Conservation (phyloP, 1,284 basidiomycete genomes). For the Ceratobasidium sp. region DNA sequence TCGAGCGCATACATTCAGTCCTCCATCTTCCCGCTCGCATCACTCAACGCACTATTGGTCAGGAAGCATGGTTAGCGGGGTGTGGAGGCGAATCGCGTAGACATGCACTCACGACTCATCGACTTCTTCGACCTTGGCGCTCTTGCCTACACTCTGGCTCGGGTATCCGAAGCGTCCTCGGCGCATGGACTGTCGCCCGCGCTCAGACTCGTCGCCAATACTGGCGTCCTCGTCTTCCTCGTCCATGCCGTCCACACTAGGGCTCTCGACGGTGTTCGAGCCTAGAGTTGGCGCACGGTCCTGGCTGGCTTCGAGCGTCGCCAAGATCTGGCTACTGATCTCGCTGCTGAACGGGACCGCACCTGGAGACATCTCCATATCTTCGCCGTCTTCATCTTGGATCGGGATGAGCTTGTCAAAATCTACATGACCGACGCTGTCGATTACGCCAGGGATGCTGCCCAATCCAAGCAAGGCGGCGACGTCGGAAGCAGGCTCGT, state of each 20-base stretch:
- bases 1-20: conserved; percentile 20
- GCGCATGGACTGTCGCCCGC: conserved; percentile 22
- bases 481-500: background rate
- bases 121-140: conserved; percentile 25
- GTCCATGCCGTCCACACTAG: conserved; percentile 18
- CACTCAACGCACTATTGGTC: conserved; percentile 27
- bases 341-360: background rate
- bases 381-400: conserved; percentile 26
- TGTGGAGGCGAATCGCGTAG: background rate
- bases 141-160: conserved; percentile 29
- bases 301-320: conserved; percentile 19
- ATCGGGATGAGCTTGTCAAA: conserved; percentile 15
- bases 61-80: background rate
- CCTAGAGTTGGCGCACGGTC: background rate
- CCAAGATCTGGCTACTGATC: conserved; percentile 21
- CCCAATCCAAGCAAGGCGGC: background rate
- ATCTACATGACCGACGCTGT: background rate
- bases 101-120: conserved; percentile 31
- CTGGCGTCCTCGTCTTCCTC: conserved; percentile 18
- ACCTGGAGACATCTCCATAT: background rate
- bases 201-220: conserved; percentile 10
- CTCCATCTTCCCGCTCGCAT: conserved; percentile 33
- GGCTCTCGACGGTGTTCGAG: background rate
- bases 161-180: conserved; percentile 9
- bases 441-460: background rate